Percentiles rank a stretch among this genome's conserved stretches.
These are phyloP conservation scores for Suillus placidus DNA, from an alignment of 768 basidiomycete genomes.

Conservation along the genomic window DNA sequence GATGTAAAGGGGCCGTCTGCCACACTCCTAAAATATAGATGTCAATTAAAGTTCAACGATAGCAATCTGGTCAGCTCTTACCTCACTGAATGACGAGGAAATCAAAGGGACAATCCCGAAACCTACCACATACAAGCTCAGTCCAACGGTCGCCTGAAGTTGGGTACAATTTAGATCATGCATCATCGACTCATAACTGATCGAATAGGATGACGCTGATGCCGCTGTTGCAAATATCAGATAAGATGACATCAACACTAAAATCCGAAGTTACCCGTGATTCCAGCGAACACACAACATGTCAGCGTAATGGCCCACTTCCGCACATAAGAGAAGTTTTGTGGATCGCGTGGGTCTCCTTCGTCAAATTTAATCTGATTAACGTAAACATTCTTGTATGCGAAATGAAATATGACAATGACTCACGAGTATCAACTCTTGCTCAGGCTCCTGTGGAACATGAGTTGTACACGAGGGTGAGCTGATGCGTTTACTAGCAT, in stretches of 20 bases:
- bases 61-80: constrained; percentile 2
- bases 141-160: constrained; percentile 46
- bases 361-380: constrained; percentile 37
- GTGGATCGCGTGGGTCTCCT: constrained; percentile 38
- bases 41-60: neutral
- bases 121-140: constrained; percentile 54
- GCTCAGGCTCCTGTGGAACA: neutral
- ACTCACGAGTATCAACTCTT: constrained; percentile 22
- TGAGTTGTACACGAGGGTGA: neutral
- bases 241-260: neutral
- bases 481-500: neutral
- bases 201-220: constrained; percentile 48
- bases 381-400: neutral
- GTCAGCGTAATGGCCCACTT: constrained; percentile 39
- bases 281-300: constrained; percentile 22
- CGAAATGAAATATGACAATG: neutral
- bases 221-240: constrained; percentile 39
- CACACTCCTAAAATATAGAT: constrained; percentile 51
- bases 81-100: constrained; percentile 66
- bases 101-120: constrained; percentile 62
- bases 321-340: constrained; percentile 32
- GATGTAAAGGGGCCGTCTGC: constrained; percentile 60
- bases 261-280: constrained; percentile 15
- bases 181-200: constrained; percentile 58
- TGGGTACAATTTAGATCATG: constrained; percentile 41